Evolutionary conservation across 768 basidiomycete genomes (phyloP).

Genomic region (Pleurotus tuoliensis): DNA sequence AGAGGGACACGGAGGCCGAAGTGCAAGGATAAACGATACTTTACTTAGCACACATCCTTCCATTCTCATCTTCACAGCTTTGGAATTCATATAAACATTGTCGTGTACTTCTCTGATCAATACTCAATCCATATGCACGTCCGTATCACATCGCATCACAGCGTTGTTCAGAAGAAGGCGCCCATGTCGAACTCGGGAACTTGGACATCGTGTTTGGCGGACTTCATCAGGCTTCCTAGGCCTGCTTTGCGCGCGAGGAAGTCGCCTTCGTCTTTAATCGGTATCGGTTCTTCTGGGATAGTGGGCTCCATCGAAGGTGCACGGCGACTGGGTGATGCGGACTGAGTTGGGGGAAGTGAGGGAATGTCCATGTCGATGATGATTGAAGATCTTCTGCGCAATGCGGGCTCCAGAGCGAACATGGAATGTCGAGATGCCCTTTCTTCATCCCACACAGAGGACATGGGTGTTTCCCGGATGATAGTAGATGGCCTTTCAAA

Average conservation of each 20-base stretch:
- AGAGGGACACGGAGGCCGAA: constrained; percentile 72
- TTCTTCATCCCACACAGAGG: constrained; percentile 31
- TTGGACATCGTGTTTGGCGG: constrained; percentile 83
- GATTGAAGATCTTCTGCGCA: constrained; percentile 68
- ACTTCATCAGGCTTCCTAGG: constrained; percentile 82
- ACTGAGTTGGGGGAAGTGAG: constrained; percentile 54
- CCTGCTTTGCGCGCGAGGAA: constrained; percentile 64
- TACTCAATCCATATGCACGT: neutral
- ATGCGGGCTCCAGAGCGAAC: constrained; percentile 47
- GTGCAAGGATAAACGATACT: constrained; percentile 38
- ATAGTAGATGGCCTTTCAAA: constrained; percentile 72
- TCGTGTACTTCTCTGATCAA: constrained; percentile 13
- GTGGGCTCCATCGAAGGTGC: constrained; percentile 23
- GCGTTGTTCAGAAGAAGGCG: constrained; percentile 55
- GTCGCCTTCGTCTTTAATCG: constrained; percentile 37
- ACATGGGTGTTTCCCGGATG: constrained; percentile 11
- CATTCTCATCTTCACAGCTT: constrained; percentile 10
- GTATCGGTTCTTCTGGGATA: constrained; percentile 33
- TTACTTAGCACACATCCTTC: constrained; percentile 6
- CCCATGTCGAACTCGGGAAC: constrained; percentile 88
- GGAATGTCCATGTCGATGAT: constrained; percentile 87
- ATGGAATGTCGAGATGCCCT: constrained; percentile 42
- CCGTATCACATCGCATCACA: neutral
- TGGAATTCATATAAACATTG: constrained; percentile 11
- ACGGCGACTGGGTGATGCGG: constrained; percentile 41